Evolutionary conservation across 306 rosid genomes (phyloP), one percentile per base, ranked within the genome.

Genomic region (Astragalus membranaceus): DNA sequence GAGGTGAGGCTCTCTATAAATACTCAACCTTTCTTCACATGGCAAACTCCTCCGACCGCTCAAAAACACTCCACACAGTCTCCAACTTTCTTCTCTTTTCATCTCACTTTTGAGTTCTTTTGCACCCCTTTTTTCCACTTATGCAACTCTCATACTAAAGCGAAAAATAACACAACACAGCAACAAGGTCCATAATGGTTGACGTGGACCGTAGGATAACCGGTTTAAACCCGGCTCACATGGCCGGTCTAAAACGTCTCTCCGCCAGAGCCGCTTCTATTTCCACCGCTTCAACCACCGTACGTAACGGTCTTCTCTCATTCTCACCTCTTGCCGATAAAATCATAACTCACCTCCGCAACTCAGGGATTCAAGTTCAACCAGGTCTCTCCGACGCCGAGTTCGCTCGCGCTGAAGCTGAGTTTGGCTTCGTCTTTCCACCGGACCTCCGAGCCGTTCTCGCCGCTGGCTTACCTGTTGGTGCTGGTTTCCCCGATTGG

Each of bases 181-280:
- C 15, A 54, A 67, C 58, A 0, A 33, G 6, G 75, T 10, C 14
- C 4, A 13, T 60, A 64, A 93, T 93, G 98, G 98, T 93, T 33
- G 98, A 93, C 80, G 96, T 93, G 8, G 98, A 87, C 86, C 90
- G 94, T 70, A 81, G 98, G 56, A 83, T 87, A 82, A 51, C 92
- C 82, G 97, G 96, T 49, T 84, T 91, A 0, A 90, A 87, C 70
- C 97, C 94, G 85, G 97, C 96, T 32, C 96, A 93, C 75, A 49
- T 87, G 2, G 97, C 98, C 66, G 98, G 96, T 9, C 94, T 93
- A 8, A 88, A 91, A 5, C 87, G 98, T 0, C 96, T 93, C 63
- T 93, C 96, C 0, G 96, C 94, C 10, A 83, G 98, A 4, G 98
- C 98, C 6, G 96, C 95, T 1, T 84, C 97, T 0, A 79, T 75